Evolutionary conservation across 495 filamentous ascomycete genomes (phyloP), one percentile per base, ranked within the genome.

Genomic region (Bryoglossum gracile): DNA sequence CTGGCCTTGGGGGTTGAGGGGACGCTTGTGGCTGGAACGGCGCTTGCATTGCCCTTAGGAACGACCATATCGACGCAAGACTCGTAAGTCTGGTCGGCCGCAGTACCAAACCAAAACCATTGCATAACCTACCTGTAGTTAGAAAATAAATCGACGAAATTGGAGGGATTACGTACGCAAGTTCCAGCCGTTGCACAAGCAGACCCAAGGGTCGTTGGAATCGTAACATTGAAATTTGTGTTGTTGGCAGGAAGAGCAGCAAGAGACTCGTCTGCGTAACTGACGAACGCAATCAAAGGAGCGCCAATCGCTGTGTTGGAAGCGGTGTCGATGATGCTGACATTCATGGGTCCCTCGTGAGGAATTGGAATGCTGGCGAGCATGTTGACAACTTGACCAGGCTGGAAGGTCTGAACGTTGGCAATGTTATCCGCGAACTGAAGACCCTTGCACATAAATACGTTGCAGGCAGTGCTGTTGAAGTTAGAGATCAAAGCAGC

Each of bases 51-150:
- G 8, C 33, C 33, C 13, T 17, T 17, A 11, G 33, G 33, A 36
- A 40, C 37, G 1, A 40, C 37, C 10, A 40, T 40, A 62, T 89
- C 83, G 53, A 86, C 60, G 59, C 83, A 86, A 33, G 76, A 75
- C 72, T 87, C 80, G 54, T 87, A 87, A 24, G 83, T 85, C 71
- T 89, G 83, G 37, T 76, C 72, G 26, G 81, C 77, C 8, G 71
- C 74, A 36, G 72, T 69, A 45, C 81, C 82, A 55, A 79, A 80
- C 83, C 83, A 89, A 63, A 68, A 82, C 74, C 76, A 80, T 59
- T 87, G 82, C 21, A 87, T 68, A 19, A 52, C 48, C 54, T 56
- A 32, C 17, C 13, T 6, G 24, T 9, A 28, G 16, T n/a, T 10
- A 13, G 11, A 36, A n/a, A 11, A 14, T 17, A 36, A 36, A 1